phyloP scores from a whole-genome alignment of 2,329 filamentous ascomycete species.

The Aureobasidium subglaciale region DNA sequence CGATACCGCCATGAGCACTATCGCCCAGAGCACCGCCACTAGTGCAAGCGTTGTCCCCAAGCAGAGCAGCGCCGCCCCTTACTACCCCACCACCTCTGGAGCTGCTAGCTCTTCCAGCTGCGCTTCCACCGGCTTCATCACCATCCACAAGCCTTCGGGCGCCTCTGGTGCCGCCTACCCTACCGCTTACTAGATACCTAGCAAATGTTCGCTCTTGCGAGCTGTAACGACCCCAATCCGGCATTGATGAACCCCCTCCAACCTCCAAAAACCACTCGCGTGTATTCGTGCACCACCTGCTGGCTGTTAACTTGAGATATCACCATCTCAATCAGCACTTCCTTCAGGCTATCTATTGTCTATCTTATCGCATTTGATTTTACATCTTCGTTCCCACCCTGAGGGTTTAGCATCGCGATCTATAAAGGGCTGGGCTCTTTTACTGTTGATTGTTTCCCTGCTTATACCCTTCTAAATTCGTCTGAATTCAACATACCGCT shows the following conservation, averaged over 20 bases:
- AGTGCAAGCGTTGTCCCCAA: conserved; percentile 13
- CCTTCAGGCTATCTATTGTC: not conserved
- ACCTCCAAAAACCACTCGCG: not conserved
- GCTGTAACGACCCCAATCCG: conserved; percentile 13
- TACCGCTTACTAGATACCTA: conserved; percentile 5
- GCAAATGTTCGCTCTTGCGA: not conserved
- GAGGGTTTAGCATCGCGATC: conserved; percentile 8
- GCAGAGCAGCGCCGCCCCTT: conserved; percentile 18
- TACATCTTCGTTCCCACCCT: conserved; percentile 8
- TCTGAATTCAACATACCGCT: not conserved
- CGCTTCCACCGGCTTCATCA: conserved; percentile 25
- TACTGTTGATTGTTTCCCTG: not conserved
- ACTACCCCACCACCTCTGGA: conserved; percentile 22
- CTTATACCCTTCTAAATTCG: conserved; percentile 10
- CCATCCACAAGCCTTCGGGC: conserved; percentile 21
- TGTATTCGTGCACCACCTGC: not conserved
- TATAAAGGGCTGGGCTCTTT: conserved; percentile 13
- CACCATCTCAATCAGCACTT: not conserved
- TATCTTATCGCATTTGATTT: conserved; percentile 1
- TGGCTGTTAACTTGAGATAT: not conserved
- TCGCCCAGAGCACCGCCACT: conserved; percentile 10
- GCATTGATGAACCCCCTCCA: conserved; percentile 7
- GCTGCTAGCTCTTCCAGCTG: conserved; percentile 16
- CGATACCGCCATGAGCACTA: conserved; percentile 2
- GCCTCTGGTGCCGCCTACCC: conserved; percentile 13